Conservation (phyloP, 495 filamentous ascomycete genomes). For the Lepraria neglecta region DNA sequence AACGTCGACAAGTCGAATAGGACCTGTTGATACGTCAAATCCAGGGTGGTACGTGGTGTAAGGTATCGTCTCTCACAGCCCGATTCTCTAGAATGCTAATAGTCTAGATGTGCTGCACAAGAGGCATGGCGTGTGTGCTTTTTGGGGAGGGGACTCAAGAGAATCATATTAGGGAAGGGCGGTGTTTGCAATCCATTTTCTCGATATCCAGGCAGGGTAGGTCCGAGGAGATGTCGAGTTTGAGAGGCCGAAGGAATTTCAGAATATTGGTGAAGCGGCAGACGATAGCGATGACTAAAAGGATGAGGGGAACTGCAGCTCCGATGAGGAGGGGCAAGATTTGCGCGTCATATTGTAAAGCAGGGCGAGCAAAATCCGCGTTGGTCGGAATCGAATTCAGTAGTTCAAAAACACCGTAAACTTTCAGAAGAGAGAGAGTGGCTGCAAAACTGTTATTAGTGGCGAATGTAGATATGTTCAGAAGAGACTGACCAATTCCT, state of each 20-base stretch:
- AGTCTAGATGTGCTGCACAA: conserved; percentile 6
- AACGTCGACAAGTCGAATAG: conserved; percentile 8
- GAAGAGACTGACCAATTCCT: conserved; percentile 2
- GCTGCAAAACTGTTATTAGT: not conserved
- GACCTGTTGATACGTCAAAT: not conserved
- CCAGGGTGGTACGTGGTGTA: not conserved
- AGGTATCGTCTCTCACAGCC: not conserved
- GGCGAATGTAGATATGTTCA: not conserved
- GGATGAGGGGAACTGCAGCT: not conserved
- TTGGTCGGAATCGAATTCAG: not conserved
- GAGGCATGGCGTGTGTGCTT: not conserved
- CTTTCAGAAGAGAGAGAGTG: not conserved
- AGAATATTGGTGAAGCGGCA: not conserved
- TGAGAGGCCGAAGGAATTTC: not conserved
- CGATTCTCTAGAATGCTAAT: not conserved
- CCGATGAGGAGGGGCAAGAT: not conserved
- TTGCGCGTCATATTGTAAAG: not conserved
- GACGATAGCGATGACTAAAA: not conserved
- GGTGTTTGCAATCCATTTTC: not conserved
- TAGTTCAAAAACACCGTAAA: not conserved
- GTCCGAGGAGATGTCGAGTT: not conserved
- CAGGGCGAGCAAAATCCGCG: not conserved
- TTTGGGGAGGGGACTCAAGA: too few species aligned
- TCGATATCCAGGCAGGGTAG: not conserved
- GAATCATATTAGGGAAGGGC: not conserved